phyloP scores from a whole-genome alignment of 805 yeast genomes.

The Barnettozyma populi region DNA sequence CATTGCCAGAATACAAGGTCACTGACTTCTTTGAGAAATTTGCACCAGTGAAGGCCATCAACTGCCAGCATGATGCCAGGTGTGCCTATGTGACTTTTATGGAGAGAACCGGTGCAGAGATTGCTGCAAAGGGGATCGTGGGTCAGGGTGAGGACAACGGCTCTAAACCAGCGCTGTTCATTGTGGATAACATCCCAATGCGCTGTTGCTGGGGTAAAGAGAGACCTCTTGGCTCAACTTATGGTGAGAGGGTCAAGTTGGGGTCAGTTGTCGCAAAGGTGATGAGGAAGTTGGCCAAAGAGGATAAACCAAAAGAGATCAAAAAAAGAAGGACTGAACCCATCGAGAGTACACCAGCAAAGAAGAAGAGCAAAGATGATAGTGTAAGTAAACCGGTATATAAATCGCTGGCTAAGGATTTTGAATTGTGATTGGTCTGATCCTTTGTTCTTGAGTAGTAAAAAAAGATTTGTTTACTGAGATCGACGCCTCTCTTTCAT shows the following conservation, averaged over 20 bases:
- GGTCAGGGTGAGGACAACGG: conserved; percentile 2
- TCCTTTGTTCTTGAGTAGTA: neutral
- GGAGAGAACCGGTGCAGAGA: conserved; percentile 46
- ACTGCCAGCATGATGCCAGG: conserved; percentile 50
- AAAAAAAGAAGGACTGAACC: neutral
- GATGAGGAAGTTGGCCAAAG: conserved; percentile 37
- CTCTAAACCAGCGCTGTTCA: conserved; percentile 28
- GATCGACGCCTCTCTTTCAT: neutral
- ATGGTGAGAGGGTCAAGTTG: conserved; percentile 42
- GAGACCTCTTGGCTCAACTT: conserved; percentile 34
- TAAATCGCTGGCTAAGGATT: conserved; percentile 7
- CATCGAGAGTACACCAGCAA: neutral
- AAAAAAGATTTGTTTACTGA: too few relatives aligned
- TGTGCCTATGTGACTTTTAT: conserved; percentile 61
- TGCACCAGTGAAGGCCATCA: conserved; percentile 45
- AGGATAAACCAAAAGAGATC: neutral
- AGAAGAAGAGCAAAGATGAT: neutral
- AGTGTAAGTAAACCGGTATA: neutral
- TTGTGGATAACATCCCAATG: conserved; percentile 38
- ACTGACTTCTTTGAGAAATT: conserved; percentile 41
- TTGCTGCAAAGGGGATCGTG: conserved; percentile 26
- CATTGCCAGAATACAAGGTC: conserved; percentile 59
- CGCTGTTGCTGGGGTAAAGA: conserved; percentile 54
- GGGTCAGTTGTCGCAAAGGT: conserved; percentile 47
- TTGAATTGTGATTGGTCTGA: conserved; percentile 6